Evolutionary conservation across 305 asterid species (phyloP).

Genomic region (Fraxinus albicans): DNA sequence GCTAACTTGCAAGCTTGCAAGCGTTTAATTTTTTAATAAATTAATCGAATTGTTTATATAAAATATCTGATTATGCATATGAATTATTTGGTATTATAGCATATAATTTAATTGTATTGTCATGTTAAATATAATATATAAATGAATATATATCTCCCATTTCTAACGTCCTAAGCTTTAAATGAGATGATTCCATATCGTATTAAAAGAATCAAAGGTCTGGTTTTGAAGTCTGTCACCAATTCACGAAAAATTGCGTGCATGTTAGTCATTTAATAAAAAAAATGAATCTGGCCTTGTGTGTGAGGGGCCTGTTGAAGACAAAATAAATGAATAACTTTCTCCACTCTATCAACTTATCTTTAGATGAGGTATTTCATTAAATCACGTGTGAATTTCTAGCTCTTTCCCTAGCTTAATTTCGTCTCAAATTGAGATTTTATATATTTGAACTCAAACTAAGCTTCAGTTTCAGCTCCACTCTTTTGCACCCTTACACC

Average conservation of each 20-base stretch:
- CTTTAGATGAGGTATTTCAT: not conserved
- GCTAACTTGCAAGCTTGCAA: not conserved
- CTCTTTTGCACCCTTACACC: not conserved
- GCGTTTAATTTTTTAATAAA: not conserved
- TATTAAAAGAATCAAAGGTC: not conserved
- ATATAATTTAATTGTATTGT: not conserved
- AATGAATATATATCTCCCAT: not conserved
- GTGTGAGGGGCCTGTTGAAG: not conserved
- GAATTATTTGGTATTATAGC: not conserved
- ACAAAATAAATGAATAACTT: not conserved
- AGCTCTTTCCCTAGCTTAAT: not conserved
- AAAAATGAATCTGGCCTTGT: not conserved
- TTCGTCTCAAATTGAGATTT: not conserved
- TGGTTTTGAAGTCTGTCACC: not conserved
- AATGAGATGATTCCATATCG: not conserved
- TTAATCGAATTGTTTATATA: not conserved
- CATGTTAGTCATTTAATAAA: not conserved
- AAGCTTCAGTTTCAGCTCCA: not conserved
- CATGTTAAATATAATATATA: not conserved
- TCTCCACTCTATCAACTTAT: not conserved
- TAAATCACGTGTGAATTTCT: not conserved
- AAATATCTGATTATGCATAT: not conserved
- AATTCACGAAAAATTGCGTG: not conserved
- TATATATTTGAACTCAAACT: not conserved
- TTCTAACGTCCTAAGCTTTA: not conserved